A percentile compares a stretch with the other conserved stretches of the same genome.
Evolutionary conservation across 2,329 filamentous ascomycete genomes (phyloP).

Genomic region (Huntiella bhutanensis): DNA sequence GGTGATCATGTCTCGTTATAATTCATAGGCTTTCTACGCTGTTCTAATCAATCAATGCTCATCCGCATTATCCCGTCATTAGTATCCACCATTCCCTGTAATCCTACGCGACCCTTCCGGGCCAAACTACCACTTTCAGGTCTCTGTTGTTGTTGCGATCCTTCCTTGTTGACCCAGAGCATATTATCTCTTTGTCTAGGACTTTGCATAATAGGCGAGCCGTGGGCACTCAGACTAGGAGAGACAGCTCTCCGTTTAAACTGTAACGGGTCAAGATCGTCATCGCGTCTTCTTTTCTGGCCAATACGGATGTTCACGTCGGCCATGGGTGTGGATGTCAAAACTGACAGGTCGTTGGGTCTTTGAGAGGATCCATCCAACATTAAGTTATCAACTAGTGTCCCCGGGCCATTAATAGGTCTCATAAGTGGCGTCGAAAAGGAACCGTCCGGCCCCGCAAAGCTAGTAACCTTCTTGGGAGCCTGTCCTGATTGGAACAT

Average conservation of each 20-base stretch:
- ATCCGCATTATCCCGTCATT: slow-evolving; percentile 91
- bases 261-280: slow-evolving; percentile 71
- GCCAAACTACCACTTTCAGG: slow-evolving; percentile 19
- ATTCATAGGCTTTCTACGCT: slow-evolving; percentile 1
- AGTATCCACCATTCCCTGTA: slow-evolving; percentile 92
- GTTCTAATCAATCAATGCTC: slow-evolving; percentile 50
- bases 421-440: slow-evolving; percentile 47
- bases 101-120: slow-evolving; percentile 47
- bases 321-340: slow-evolving; percentile 19
- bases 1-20: slow-evolving; percentile 7
- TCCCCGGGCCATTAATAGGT: background rate
- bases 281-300: slow-evolving; percentile 69
- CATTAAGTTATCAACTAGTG: background rate
- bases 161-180: slow-evolving; percentile 42
- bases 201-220: slow-evolving; percentile 73
- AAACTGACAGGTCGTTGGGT: slow-evolving; percentile 7
- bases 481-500: background rate
- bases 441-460: slow-evolving; percentile 46
- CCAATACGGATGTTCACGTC: slow-evolving; percentile 64
- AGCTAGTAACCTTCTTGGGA: slow-evolving; percentile 30
- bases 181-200: slow-evolving; percentile 54
- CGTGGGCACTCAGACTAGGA: slow-evolving; percentile 77
- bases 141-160: slow-evolving; percentile 28
- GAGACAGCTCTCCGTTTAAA: slow-evolving; percentile 87
- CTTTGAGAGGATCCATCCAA: background rate